These are phyloP conservation scores for Guyanaporus albipodus DNA, from an alignment of 768 basidiomycete genomes.

Conservation along the genomic window DNA sequence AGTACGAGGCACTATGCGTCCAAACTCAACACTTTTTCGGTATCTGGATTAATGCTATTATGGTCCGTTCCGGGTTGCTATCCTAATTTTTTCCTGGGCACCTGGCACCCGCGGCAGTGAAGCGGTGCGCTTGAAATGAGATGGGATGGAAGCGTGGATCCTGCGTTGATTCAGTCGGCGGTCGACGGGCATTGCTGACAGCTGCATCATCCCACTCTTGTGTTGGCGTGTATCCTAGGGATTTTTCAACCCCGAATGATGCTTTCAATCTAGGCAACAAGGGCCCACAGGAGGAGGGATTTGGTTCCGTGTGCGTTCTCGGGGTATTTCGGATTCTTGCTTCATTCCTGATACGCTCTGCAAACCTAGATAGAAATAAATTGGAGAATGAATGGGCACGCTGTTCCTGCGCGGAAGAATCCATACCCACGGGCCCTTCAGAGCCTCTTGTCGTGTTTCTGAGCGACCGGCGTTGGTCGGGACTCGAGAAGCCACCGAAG, in stretches of 20 bases:
- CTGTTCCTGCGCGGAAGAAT: conserved; percentile 5
- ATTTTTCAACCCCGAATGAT: neutral
- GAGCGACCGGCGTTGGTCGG: neutral
- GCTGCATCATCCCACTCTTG: neutral
- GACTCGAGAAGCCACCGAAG: too few relatives aligned
- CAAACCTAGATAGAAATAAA: neutral
- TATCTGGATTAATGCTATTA: conserved; percentile 3
- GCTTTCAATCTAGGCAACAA: conserved; percentile 1
- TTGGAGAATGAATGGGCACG: neutral
- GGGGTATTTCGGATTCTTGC: conserved; percentile 5
- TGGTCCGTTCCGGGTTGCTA: neutral
- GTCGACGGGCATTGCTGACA: neutral
- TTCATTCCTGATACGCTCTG: conserved; percentile 3
- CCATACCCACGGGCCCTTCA: neutral
- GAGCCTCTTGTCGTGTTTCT: neutral
- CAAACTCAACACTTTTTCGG: neutral
- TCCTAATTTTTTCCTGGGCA: neutral
- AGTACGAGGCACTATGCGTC: neutral
- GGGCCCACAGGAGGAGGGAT: neutral
- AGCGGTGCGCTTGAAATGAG: neutral
- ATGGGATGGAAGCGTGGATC: neutral
- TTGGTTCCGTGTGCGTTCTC: neutral
- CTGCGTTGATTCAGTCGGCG: neutral
- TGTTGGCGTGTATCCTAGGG: neutral
- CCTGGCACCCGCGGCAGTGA: neutral